Conservation (phyloP, 306 rosid genomes). For the Cicer judaicum region DNA sequence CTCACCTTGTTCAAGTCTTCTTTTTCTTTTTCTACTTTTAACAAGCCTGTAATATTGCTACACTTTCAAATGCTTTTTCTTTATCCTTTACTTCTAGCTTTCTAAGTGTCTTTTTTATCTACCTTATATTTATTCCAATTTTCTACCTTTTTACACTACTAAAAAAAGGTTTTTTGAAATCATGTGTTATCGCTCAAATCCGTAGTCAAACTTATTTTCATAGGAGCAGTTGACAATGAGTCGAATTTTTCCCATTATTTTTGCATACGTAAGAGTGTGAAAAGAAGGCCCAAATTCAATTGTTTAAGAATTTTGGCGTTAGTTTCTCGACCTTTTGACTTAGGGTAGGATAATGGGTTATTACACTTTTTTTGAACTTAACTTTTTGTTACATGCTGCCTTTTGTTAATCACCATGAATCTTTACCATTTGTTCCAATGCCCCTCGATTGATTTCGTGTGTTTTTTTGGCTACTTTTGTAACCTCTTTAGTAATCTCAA, state of each 20-base stretch:
- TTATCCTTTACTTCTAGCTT: background rate
- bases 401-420: background rate
- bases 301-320: too few relatives aligned
- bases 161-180: too few relatives aligned
- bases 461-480: background rate
- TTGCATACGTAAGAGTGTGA: too few relatives aligned
- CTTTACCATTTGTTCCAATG: background rate
- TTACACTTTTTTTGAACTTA: too few relatives aligned
- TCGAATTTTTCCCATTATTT: too few relatives aligned
- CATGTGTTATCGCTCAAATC: too few relatives aligned
- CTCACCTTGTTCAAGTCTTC: background rate
- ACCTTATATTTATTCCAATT: background rate
- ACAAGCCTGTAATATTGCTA: background rate
- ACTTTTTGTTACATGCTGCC: background rate
- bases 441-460: background rate
- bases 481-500: background rate
- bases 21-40: background rate
- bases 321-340: too few relatives aligned
- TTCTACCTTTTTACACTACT: too few relatives aligned
- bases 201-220: too few relatives aligned
- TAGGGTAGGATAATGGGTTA: too few relatives aligned
- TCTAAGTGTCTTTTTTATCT: background rate
- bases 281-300: too few relatives aligned
- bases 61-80: background rate
- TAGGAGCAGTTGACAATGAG: too few relatives aligned